Evolutionary conservation across 345 rosid species (phyloP).

Genomic region (Triadica sebifera): DNA sequence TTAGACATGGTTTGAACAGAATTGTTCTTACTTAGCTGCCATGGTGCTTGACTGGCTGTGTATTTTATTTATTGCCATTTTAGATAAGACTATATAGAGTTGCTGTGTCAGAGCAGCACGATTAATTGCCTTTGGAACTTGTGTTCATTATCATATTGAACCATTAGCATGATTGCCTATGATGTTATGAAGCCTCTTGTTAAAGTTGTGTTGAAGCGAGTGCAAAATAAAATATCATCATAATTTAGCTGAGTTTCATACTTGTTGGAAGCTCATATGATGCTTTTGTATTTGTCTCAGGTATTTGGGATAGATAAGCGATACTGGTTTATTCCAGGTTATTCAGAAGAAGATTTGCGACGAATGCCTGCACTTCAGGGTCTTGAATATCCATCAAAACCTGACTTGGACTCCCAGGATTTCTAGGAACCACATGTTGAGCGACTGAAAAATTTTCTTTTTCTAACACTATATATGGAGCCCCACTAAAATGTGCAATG

Average conservation of each 20-base stretch:
- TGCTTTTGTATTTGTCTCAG: constrained; percentile 30
- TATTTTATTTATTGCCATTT: too few relatives aligned
- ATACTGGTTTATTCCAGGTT: constrained; percentile 79
- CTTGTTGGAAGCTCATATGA: background rate
- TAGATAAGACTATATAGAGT: background rate
- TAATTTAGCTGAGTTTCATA: too few relatives aligned
- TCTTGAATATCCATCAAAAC: constrained; percentile 85
- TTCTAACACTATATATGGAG: constrained; percentile 19
- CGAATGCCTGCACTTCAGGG: constrained; percentile 91
- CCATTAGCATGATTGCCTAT: too few relatives aligned
- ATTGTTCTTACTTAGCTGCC: too few relatives aligned
- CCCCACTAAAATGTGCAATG: background rate
- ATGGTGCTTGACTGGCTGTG: too few relatives aligned
- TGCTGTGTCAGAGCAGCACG: background rate
- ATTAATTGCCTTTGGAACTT: too few relatives aligned
- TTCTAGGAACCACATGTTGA: constrained; percentile 35
- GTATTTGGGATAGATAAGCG: constrained; percentile 85
- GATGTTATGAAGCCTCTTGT: too few relatives aligned
- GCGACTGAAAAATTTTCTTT: constrained; percentile 1
- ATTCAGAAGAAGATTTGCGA: constrained; percentile 80
- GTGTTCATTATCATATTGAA: too few relatives aligned
- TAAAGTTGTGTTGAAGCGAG: too few relatives aligned
- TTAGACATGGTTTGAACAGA: too few relatives aligned
- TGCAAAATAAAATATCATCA: too few relatives aligned
- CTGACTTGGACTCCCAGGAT: constrained; percentile 68